A percentile compares a stretch with the other conserved stretches of the same genome.
These are phyloP conservation scores for Alternaria arborescens DNA, from an alignment of 2,329 filamentous ascomycete genomes.

Conservation along the genomic window DNA sequence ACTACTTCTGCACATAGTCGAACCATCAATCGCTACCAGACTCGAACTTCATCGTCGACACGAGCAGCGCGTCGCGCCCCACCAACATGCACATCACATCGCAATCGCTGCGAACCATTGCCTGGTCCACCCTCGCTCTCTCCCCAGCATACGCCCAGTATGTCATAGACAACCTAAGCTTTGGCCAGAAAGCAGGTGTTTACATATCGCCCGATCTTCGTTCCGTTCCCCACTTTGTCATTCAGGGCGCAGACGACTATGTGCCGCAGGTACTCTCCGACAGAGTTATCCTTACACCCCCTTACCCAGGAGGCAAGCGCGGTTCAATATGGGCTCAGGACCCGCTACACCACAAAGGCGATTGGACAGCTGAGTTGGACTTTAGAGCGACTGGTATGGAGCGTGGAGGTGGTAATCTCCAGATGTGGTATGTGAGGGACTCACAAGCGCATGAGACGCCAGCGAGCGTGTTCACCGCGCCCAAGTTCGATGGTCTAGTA, in stretches of 20 bases:
- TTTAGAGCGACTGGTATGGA: constrained; percentile 90
- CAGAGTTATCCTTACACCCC: constrained; percentile 89
- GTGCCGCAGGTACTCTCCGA: constrained; percentile 76
- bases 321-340: constrained; percentile 82
- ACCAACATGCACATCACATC: constrained; percentile 45
- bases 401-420: constrained; percentile 84
- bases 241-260: constrained; percentile 63
- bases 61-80: constrained; percentile 19
- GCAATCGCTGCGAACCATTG: constrained; percentile 53
- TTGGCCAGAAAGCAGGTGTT: constrained; percentile 70
- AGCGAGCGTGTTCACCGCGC: constrained; percentile 83
- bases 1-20: background rate
- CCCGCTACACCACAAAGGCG: constrained; percentile 64
- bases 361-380: constrained; percentile 85
- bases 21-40: background rate
- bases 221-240: constrained; percentile 64
- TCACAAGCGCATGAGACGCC: constrained; percentile 71
- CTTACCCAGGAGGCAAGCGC: constrained; percentile 83
- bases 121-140: constrained; percentile 55
- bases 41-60: background rate
- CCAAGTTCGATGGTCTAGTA: constrained; percentile 87
- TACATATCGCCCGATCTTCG: constrained; percentile 72
- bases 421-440: constrained; percentile 87
- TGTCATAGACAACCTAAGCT: constrained; percentile 77
- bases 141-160: constrained; percentile 68